phyloP scores from a whole-genome alignment of 495 filamentous ascomycete genomes.

The Xylaria grammica region DNA sequence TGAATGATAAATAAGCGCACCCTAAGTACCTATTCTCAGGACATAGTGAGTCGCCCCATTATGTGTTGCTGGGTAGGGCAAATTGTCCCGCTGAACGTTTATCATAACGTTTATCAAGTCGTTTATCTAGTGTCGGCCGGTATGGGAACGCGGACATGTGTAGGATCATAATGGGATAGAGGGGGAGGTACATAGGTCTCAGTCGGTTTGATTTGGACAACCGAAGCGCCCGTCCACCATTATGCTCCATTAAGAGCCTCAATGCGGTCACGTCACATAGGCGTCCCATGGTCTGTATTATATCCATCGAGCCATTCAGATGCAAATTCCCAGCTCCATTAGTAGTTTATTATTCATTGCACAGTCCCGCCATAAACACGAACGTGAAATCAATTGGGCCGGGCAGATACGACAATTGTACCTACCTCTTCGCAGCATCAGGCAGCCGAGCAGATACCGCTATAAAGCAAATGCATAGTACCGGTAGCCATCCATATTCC shows the following conservation, averaged over 20 bases:
- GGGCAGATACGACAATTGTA: background rate
- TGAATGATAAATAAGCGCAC: slow-evolving; percentile 21
- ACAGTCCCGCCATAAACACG: background rate
- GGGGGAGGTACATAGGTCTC: background rate
- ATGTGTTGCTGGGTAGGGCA: too few species aligned
- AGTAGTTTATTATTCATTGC: background rate
- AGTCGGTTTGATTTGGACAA: background rate
- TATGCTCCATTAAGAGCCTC: background rate
- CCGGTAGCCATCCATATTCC: background rate
- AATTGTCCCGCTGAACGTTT: background rate
- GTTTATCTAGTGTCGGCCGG: too few species aligned
- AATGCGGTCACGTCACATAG: background rate
- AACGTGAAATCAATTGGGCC: background rate
- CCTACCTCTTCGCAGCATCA: background rate
- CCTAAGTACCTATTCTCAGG: background rate
- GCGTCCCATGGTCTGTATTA: slow-evolving; percentile 14
- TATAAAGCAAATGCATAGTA: background rate
- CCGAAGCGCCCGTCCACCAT: background rate
- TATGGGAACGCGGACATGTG: background rate
- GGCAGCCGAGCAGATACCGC: background rate
- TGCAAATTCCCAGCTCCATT: slow-evolving; percentile 15
- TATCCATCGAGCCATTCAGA: background rate
- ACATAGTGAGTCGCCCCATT: background rate
- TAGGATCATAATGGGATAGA: slow-evolving; percentile 10
- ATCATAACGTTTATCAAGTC: too few species aligned